Conservation (phyloP, 495 filamentous ascomycete genomes). For the Neurospora sp. region DNA sequence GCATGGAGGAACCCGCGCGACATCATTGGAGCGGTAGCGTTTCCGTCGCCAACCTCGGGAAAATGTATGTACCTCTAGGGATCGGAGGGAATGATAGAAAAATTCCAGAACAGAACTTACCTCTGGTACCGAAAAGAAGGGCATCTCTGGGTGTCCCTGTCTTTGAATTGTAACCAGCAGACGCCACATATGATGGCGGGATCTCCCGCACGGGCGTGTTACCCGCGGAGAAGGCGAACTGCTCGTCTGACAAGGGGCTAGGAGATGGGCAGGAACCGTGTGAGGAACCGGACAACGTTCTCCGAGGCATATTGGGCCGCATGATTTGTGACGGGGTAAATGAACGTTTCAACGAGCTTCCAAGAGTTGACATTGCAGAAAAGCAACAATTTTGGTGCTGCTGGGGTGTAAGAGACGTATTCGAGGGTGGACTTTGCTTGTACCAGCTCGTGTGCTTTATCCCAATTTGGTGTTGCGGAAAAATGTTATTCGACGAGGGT, state of each 20-base stretch:
- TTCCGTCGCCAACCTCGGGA: neutral
- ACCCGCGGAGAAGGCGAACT: slow-evolving; percentile 14
- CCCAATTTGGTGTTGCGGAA: neutral
- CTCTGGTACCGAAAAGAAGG: slow-evolving; percentile 7
- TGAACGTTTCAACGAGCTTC: neutral
- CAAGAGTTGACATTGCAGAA: neutral
- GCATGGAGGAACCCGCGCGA: neutral
- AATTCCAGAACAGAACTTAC: slow-evolving; percentile 2
- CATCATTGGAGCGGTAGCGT: neutral
- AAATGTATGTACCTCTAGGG: neutral
- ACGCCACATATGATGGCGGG: slow-evolving; percentile 3
- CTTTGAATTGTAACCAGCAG: neutral
- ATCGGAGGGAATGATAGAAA: neutral
- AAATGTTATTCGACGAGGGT: neutral
- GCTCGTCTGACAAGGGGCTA: slow-evolving; percentile 9
- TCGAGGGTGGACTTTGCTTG: neutral
- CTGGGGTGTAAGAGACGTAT: neutral
- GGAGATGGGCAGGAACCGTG: slow-evolving; percentile 6
- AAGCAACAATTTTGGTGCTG: neutral
- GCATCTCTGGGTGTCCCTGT: slow-evolving; percentile 1
- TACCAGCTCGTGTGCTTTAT: neutral
- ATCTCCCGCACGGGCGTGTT: slow-evolving; percentile 12
- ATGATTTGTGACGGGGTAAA: neutral
- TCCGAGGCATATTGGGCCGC: slow-evolving; percentile 19
- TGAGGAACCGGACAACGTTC: slow-evolving; percentile 27